Conservation (phyloP, 83 land plant genomes). For the Isoetes engelmannii region DNA sequence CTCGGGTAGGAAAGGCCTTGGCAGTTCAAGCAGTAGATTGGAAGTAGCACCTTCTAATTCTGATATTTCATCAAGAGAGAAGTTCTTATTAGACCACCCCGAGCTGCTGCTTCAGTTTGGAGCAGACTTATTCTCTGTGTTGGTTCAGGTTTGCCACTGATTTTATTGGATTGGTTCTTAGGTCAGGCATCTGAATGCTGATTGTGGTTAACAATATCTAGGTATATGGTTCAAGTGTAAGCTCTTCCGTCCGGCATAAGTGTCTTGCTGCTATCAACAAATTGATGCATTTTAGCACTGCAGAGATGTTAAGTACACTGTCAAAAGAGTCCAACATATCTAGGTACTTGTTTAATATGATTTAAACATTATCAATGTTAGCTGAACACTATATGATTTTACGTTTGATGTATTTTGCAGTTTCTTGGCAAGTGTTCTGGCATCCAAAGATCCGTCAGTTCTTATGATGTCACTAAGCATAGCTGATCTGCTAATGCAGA, state of each 20-base stretch:
- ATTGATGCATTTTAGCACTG: constrained; percentile 76
- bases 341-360: constrained; percentile 47
- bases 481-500: constrained; percentile 89
- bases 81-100: constrained; percentile 75
- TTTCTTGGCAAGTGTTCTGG: constrained; percentile 86
- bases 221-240: constrained; percentile 98
- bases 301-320: constrained; percentile 78
- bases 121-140: constrained; percentile 81
- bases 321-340: constrained; percentile 69
- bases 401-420: constrained; percentile 31
- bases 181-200: too few species aligned
- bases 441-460: constrained; percentile 89
- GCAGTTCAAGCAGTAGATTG: constrained; percentile 18
- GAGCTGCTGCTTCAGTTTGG: constrained; percentile 86
- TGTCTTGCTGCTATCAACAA: constrained; percentile 90
- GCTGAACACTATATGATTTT: background rate
- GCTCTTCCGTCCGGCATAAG: constrained; percentile 83
- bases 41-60: constrained; percentile 4
- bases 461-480: constrained; percentile 83
- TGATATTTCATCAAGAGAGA: constrained; percentile 59
- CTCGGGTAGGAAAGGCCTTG: constrained; percentile 49
- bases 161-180: too few species aligned
- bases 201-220: constrained; percentile 12
- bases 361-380: background rate
- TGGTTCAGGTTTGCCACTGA: constrained; percentile 51